Evolutionary conservation across 2,329 filamentous ascomycete genomes (phyloP), one percentile per base, ranked within the genome.

Genomic region (Didymella arachidicola): DNA sequence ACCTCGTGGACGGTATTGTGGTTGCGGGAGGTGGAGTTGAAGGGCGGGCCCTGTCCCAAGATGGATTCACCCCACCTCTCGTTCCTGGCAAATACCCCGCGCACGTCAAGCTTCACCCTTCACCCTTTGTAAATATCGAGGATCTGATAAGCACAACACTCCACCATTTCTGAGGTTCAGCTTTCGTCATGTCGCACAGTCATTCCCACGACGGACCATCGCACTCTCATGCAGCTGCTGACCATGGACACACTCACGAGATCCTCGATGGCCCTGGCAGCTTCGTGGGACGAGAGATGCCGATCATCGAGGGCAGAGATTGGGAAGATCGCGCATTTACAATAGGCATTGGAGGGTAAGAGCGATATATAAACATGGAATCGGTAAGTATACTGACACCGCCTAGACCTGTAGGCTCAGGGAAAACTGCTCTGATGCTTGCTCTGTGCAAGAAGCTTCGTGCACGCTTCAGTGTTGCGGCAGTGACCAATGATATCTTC

Each of bases 401-500:
- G 4, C 19, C 4, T 68, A 96, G 93, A 42, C 95, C 95, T 61
- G 95, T 99, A 53, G 95, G 95, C 64, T 97, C 93, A 25, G 95
- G 95, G 74, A 99, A 99, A 79, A 98, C 95, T 0, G 95, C 95
- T 18, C 86, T 98, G 27, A 98, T 99, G 94, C 88, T 97, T 11
- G 89, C 91, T 38, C 90, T 98, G 67, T 97, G 93, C 82, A 88
- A 88, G 34, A 89, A 90, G 7, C 88, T 99, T 7, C 90, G 95
- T 61, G 83, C 88, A 49, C 82, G 86, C 54, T 93, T 91, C 85
- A 92, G 89, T 74, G 90, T 99, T 72, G 95, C 95, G 0, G 95
- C 93, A 60, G 94, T 99, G 22, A 99, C 95, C 48, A 98, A 98
- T 84, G 94, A 98, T 83, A 98, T 98, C 83, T 98, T 98, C 84